Evolutionary conservation across 345 rosid species (phyloP).

Genomic region (Lepidium didymum): DNA sequence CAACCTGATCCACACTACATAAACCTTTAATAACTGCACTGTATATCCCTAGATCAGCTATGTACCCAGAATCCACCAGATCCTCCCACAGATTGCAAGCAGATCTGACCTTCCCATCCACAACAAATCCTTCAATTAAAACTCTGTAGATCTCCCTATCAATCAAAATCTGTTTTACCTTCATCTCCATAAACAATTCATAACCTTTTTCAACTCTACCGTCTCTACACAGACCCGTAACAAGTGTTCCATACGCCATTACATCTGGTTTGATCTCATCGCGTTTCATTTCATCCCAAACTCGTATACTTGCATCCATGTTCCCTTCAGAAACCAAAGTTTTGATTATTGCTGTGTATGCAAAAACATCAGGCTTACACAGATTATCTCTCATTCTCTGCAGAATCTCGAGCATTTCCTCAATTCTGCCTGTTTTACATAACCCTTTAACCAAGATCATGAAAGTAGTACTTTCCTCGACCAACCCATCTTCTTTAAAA

Average conservation of each 20-base stretch:
- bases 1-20: constrained; percentile 50
- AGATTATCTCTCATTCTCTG: constrained; percentile 56
- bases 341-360: constrained; percentile 69
- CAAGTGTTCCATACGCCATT: constrained; percentile 69
- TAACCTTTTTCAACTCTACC: constrained; percentile 49
- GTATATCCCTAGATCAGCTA: constrained; percentile 76
- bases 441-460: constrained; percentile 78
- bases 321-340: constrained; percentile 56
- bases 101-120: constrained; percentile 49
- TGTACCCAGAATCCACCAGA: constrained; percentile 74
- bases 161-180: constrained; percentile 54
- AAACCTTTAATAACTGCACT: constrained; percentile 74
- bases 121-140: constrained; percentile 66
- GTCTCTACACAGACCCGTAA: constrained; percentile 60
- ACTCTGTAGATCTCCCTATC: constrained; percentile 61
- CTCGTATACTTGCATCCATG: constrained; percentile 59
- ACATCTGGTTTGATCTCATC: constrained; percentile 77
- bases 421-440: constrained; percentile 58
- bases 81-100: constrained; percentile 76
- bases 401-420: constrained; percentile 55
- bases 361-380: constrained; percentile 88
- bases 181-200: constrained; percentile 72
- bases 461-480: constrained; percentile 69
- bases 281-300: constrained; percentile 78
- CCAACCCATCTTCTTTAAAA: constrained; percentile 57